A percentile compares a stretch with the other conserved stretches of the same genome.
These are phyloP conservation scores for Trichoderma guizhouense DNA, from an alignment of 2,329 filamentous ascomycete species.

Conservation along the genomic window DNA sequence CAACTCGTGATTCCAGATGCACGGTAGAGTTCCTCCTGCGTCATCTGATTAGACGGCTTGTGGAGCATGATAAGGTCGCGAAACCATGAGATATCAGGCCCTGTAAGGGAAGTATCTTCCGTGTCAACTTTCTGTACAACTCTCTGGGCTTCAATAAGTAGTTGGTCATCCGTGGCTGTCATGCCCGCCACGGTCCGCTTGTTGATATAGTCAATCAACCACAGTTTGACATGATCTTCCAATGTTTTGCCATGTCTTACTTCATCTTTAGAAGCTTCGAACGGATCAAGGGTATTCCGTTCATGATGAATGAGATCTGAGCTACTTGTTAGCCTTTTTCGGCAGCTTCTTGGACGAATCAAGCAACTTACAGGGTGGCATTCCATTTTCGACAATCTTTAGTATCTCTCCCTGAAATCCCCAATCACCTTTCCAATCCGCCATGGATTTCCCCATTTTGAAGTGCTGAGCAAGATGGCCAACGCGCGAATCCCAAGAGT, in stretches of 20 bases:
- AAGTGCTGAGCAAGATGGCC: constrained; percentile 43
- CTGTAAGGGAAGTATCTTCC: constrained; percentile 1
- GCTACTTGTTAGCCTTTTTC: not conserved
- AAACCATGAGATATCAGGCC: constrained; percentile 2
- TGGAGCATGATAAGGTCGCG: constrained; percentile 3
- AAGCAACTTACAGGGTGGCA: constrained; percentile 4
- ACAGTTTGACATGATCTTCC: constrained; percentile 10
- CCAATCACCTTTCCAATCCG: constrained; percentile 44
- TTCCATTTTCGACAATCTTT: constrained; percentile 4
- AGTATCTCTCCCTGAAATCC: constrained; percentile 34
- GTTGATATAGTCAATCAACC: constrained; percentile 3
- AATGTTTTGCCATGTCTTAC: not conserved
- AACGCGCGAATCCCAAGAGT: constrained; percentile 35
- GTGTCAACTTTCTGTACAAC: constrained; percentile 3
- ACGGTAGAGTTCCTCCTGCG: not conserved
- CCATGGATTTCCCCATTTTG: constrained; percentile 39
- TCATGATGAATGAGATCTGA: constrained; percentile 4
- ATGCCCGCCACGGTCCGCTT: not conserved
- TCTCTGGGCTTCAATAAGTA: constrained; percentile 1
- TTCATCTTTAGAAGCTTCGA: not conserved
- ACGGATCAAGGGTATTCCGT: not conserved
- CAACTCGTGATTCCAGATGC: not conserved
- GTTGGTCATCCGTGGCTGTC: not conserved
- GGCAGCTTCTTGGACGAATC: not conserved
- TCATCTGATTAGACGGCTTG: not conserved